Evolutionary conservation across 2,329 filamentous ascomycete genomes (phyloP), one percentile per base, ranked within the genome.

Genomic region (Colletotrichum sp.): DNA sequence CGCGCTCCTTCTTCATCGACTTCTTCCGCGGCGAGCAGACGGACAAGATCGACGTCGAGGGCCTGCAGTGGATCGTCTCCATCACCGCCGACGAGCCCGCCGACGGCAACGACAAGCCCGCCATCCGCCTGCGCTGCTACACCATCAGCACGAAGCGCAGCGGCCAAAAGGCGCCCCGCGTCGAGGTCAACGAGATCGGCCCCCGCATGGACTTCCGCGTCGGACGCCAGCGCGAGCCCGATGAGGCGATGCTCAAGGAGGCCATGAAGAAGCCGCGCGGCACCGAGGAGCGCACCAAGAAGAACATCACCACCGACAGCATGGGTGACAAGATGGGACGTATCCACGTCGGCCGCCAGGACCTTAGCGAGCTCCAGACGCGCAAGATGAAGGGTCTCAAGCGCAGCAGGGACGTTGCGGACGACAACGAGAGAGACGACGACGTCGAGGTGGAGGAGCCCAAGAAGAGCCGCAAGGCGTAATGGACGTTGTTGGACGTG

Each of bases 381-480:
- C 93, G 97, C 83, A 99, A 99, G 92, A 99, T 99, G 96, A 99
- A 99, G 92, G 97, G 96, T 79, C 86, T 99, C 80, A 99, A 99
- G 92, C 91, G 97, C 79, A 92, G 90, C 78, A 92, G 95, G 71
- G 93, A 93, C 77, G 68, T 73, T 86, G 91, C 28, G 89, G 90
- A 88, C 28, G 91, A 90, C 68, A 88, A 87, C 6, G 87, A 81
- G 18, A 87, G 87, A 75, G 85, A 81, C 57, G 88, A 89, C 68
- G 89, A 86, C 74, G 88, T 87, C 79, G 86, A 88, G 73, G 85
- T 77, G 36, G 79, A 78, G 60, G 78, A 79, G 75, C 44, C 76
- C 66, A 78, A 77, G 62, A 76, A 76, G 74, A 71, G 74, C 59
- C 74, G 74, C 70, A 76, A 76, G 74, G 74, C 72, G 24, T 76